phyloP scores from a whole-genome alignment of 2,329 filamentous ascomycete species.

The Ophiostoma ips region DNA sequence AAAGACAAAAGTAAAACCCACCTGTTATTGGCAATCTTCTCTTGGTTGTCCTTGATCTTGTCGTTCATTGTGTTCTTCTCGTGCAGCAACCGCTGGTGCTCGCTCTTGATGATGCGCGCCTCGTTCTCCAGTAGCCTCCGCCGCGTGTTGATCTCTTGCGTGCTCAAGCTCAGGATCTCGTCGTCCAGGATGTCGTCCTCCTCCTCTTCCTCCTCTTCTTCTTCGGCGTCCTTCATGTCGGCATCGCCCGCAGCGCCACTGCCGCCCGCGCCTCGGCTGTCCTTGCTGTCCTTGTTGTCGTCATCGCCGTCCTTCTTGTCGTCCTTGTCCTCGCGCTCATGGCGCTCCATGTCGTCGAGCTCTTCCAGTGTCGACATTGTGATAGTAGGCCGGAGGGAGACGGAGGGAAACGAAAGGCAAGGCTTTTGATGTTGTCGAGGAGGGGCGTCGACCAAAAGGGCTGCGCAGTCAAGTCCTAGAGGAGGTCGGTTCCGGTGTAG shows the following conservation, averaged over 20 bases:
- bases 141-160: conserved; percentile 85
- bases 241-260: conserved; percentile 53
- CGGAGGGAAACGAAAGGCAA: too few relatives aligned
- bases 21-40: conserved; percentile 99
- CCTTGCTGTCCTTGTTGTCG: conserved; percentile 22
- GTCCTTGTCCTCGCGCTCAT: conserved; percentile 53
- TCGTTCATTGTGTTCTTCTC: conserved; percentile 94
- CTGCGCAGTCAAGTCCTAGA: too few relatives aligned
- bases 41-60: conserved; percentile 97
- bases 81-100: conserved; percentile 83
- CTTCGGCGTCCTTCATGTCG: conserved; percentile 73
- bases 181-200: conserved; percentile 79
- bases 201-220: conserved; percentile 37
- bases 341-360: conserved; percentile 76
- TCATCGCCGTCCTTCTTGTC: conserved; percentile 21
- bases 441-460: too few relatives aligned
- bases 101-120: conserved; percentile 96
- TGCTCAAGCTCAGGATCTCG: conserved; percentile 85
- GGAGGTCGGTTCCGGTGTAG: too few relatives aligned
- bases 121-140: conserved; percentile 92
- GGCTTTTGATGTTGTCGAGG: too few relatives aligned
- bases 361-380: conserved; percentile 81
- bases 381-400: background rate
- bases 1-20: conserved; percentile 27
- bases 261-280: conserved; percentile 36